These are phyloP conservation scores for Vickermania ingenoplastis DNA, from an alignment of 208 protist species.

Conservation along the genomic window DNA sequence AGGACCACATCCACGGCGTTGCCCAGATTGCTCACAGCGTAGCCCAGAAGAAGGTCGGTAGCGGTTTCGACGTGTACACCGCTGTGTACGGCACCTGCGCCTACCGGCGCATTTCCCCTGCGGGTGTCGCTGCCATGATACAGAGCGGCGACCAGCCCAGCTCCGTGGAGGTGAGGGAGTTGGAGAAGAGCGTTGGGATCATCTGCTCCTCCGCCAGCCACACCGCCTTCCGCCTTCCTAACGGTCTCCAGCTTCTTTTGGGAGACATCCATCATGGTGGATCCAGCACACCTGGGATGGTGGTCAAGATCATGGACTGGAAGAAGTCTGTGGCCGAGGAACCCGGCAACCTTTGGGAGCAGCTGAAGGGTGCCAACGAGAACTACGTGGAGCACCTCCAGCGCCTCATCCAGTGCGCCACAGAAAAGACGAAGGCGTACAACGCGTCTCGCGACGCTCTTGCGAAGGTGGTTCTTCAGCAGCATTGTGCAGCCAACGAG, in stretches of 20 bases:
- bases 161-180: constrained; percentile 22
- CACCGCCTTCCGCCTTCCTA: constrained; percentile 65
- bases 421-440: constrained; percentile 14
- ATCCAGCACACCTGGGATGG: constrained; percentile 92
- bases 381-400: constrained; percentile 48
- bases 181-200: constrained; percentile 44
- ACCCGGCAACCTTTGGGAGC: constrained; percentile 59
- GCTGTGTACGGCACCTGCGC: constrained; percentile 90
- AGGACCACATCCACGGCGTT: constrained; percentile 82
- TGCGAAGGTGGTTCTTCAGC: constrained; percentile 2
- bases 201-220: constrained; percentile 50
- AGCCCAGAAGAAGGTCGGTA: constrained; percentile 94
- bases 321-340: constrained; percentile 30
- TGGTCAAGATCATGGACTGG: constrained; percentile 89
- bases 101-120: constrained; percentile 84
- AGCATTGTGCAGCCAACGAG: constrained; percentile 4
- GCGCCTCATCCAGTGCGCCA: constrained; percentile 15
- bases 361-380: constrained; percentile 56
- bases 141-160: constrained; percentile 18
- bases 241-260: constrained; percentile 77
- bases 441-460: constrained; percentile 17
- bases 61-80: constrained; percentile 95
- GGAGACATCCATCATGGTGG: constrained; percentile 87
- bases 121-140: constrained; percentile 49
- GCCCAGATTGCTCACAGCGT: constrained; percentile 91